Conservation (phyloP, 1,139 yeast genomes). For the Geotrichum fermentans region DNA sequence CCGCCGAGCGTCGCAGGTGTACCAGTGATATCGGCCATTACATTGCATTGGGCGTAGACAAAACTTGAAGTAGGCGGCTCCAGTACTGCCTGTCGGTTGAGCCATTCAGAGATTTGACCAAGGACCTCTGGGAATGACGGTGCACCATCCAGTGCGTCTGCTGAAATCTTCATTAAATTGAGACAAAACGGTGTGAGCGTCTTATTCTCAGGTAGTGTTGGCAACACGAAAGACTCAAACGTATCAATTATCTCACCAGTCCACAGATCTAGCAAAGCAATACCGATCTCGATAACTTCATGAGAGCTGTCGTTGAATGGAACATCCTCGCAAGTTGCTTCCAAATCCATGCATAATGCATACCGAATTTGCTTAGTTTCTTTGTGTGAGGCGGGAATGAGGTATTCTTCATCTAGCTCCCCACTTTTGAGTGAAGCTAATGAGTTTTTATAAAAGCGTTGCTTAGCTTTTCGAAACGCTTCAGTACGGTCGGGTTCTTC, state of each 20-base stretch:
- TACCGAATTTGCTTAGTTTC: slow-evolving; percentile 20
- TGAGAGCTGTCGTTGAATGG: slow-evolving; percentile 20
- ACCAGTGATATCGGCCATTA: not conserved
- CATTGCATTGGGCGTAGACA: not conserved
- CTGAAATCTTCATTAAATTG: slow-evolving; percentile 24
- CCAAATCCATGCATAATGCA: slow-evolving; percentile 27
- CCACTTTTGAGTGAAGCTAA: not conserved
- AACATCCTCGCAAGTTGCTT: slow-evolving; percentile 26
- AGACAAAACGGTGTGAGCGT: slow-evolving; percentile 21
- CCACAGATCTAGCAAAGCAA: slow-evolving; percentile 23
- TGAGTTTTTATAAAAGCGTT: not conserved
- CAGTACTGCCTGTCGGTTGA: slow-evolving; percentile 20
- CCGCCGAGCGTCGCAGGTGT: not conserved
- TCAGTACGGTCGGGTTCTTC: not conserved
- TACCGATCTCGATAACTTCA: slow-evolving; percentile 29
- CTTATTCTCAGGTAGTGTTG: slow-evolving; percentile 20
- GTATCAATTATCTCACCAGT: slow-evolving; percentile 18
- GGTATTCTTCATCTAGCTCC: slow-evolving; percentile 1
- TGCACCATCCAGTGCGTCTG: slow-evolving; percentile 22
- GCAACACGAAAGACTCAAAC: slow-evolving; percentile 19
- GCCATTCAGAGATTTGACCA: slow-evolving; percentile 20
- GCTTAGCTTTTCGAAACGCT: not conserved
- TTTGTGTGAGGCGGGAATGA: slow-evolving; percentile 7
- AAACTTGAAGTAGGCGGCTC: slow-evolving; percentile 15
- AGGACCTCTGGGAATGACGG: slow-evolving; percentile 25